Conservation (phyloP, 768 basidiomycete species). For the Mycena galopus region DNA sequence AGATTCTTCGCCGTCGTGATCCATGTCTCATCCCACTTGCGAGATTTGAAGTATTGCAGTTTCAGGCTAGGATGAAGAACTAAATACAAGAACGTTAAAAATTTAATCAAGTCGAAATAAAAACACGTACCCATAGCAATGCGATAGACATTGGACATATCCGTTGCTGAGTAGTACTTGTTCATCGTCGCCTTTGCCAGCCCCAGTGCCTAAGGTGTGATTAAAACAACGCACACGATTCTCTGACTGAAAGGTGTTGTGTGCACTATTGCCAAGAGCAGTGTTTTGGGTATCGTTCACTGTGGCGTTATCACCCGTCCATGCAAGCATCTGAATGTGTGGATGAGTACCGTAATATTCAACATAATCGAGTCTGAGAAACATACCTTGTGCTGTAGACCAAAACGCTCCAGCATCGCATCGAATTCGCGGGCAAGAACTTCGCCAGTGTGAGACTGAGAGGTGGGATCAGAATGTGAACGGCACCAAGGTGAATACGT, state of each 20-base stretch:
- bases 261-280: conserved; percentile 15
- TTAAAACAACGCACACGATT: conserved; percentile 21
- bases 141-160: background rate
- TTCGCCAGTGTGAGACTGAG: conserved; percentile 43
- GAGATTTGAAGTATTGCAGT: background rate
- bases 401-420: conserved; percentile 36
- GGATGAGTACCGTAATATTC: background rate
- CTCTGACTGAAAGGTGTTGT: conserved; percentile 23
- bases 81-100: background rate
- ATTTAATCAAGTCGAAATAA: background rate
- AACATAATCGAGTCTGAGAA: background rate
- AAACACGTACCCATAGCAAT: background rate
- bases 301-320: conserved; percentile 44
- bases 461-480: background rate
- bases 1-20: background rate
- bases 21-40: background rate
- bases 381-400: conserved; percentile 40
- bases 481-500: background rate
- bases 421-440: conserved; percentile 39
- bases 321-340: background rate
- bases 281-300: conserved; percentile 42
- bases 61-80: background rate
- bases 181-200: too few species aligned
- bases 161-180: too few species aligned
- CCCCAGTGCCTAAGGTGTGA: background rate